phyloP scores from a whole-genome alignment of 768 basidiomycete genomes.

The Termitomyces sp. region DNA sequence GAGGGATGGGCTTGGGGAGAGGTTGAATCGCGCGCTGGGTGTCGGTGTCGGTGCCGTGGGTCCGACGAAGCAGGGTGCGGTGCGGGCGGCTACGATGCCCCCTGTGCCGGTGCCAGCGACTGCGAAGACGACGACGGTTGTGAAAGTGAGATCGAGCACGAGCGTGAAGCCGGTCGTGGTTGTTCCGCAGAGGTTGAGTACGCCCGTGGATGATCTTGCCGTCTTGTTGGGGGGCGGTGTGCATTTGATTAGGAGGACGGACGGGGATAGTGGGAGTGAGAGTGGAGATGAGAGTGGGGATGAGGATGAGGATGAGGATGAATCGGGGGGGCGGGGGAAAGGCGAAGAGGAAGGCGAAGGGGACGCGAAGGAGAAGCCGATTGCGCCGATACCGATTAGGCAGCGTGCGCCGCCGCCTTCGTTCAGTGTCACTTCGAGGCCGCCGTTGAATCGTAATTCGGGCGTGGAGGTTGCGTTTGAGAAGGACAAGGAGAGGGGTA shows the following conservation, averaged over 20 bases:
- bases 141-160: not conserved
- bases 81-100: too few relatives aligned
- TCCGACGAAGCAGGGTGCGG: too few relatives aligned
- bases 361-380: constrained; percentile 18
- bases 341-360: not conserved
- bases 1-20: constrained; percentile 36
- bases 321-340: constrained; percentile 10
- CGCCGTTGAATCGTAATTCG: constrained; percentile 28
- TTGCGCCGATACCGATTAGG: constrained; percentile 57
- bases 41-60: too few relatives aligned
- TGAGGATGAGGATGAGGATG: constrained; percentile 17
- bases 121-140: not conserved
- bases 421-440: constrained; percentile 60
- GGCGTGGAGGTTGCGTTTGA: not conserved
- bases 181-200: constrained; percentile 17
- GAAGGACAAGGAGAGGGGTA: not conserved
- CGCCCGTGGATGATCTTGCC: constrained; percentile 37
- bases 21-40: constrained; percentile 29
- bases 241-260: constrained; percentile 33
- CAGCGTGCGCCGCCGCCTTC: constrained; percentile 48
- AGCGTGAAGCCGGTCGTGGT: not conserved
- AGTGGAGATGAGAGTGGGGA: constrained; percentile 19
- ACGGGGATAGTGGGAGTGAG: constrained; percentile 21
- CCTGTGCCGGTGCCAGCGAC: not conserved
- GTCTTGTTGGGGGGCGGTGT: constrained; percentile 37